Evolutionary conservation across 1,284 basidiomycete genomes (phyloP).

Genomic region (Meira nashicola): DNA sequence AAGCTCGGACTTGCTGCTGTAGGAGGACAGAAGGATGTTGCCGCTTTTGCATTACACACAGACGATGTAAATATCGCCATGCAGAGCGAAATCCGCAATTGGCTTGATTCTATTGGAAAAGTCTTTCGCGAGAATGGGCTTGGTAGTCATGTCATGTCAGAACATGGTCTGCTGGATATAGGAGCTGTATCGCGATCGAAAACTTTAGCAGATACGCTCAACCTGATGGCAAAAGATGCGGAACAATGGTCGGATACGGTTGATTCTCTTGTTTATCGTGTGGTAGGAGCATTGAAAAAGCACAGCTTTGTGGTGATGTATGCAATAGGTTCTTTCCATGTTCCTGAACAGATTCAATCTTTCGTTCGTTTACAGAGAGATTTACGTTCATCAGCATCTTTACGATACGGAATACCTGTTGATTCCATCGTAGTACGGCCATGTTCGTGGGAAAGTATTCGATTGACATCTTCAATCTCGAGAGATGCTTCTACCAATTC

Average conservation of each 20-base stretch:
- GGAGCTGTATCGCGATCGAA: not conserved
- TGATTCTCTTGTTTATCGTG: slow-evolving; percentile 11
- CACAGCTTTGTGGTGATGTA: slow-evolving; percentile 14
- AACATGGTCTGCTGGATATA: slow-evolving; percentile 8
- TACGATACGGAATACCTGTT: not conserved
- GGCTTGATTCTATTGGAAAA: slow-evolving; percentile 25
- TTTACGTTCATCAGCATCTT: not conserved
- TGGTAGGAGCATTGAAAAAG: slow-evolving; percentile 1
- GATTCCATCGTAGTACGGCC: slow-evolving; percentile 10
- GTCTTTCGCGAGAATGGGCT: slow-evolving; percentile 29
- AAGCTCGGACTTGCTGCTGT: slow-evolving; percentile 38
- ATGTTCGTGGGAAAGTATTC: slow-evolving; percentile 2
- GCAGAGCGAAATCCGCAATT: slow-evolving; percentile 27
- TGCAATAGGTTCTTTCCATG: slow-evolving; percentile 1
- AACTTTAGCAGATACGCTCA: not conserved
- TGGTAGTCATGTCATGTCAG: slow-evolving; percentile 21
- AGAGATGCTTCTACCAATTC: not conserved
- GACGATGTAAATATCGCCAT: slow-evolving; percentile 20
- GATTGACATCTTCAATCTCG: not conserved
- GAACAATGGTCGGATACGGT: slow-evolving; percentile 18
- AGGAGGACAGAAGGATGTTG: slow-evolving; percentile 31
- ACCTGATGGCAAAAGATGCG: not conserved
- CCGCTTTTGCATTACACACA: slow-evolving; percentile 31
- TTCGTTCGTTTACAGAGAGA: slow-evolving; percentile 9
- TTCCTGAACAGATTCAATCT: not conserved